Base-by-base conservation (phyloP, 805 yeast species). In the Candida ulmi region DNA sequence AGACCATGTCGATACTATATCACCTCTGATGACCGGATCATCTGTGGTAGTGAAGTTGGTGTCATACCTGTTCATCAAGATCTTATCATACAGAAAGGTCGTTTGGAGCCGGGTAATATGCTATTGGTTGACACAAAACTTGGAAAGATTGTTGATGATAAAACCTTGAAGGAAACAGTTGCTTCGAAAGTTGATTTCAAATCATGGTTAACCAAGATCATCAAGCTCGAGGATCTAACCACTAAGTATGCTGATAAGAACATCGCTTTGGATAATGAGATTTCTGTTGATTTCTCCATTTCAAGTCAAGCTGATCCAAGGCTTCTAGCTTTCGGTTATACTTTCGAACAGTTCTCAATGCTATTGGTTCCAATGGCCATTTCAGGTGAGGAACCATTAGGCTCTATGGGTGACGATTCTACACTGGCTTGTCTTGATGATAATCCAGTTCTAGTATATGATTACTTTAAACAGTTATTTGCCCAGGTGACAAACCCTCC, bases 401-500 rank as follows among this genome's bases (percentile, higher is more conserved):
- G 99, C 15, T 90, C 97, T 16, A 91, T 91, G 99, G 99, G 99
- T 72, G 91, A 91, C 59, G 99, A 91, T 60, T 80, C 93, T 37
- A 95, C 98, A 11, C 71, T 91, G 48, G 98, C 98, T 0, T 93
- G 99, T 66, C 68, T 91, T 51, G 83, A 95, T 29, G 91, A 86
- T 59, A 95, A 88, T 65, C 98, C 99, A 32, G 83, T 82, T 51
- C 67, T 93, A 46, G 69, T 88, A 47, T 91, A 85, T 62, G 99
- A 93, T 57, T 91, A 91, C 68, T 93, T 91, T 73, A 80, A 95
- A 56, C 95, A 91, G 63, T 74, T 91, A 57, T 91, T 91, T 68
- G 99, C 99, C 17, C 99, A 91, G 67, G 99, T 91, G 41, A 91
- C 99, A 25, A 91, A 91, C 67, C 99, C 99, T 42, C 98, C 99